Evolutionary conservation across 2,329 filamentous ascomycete genomes (phyloP).

Genomic region (Ophiostoma ips): DNA sequence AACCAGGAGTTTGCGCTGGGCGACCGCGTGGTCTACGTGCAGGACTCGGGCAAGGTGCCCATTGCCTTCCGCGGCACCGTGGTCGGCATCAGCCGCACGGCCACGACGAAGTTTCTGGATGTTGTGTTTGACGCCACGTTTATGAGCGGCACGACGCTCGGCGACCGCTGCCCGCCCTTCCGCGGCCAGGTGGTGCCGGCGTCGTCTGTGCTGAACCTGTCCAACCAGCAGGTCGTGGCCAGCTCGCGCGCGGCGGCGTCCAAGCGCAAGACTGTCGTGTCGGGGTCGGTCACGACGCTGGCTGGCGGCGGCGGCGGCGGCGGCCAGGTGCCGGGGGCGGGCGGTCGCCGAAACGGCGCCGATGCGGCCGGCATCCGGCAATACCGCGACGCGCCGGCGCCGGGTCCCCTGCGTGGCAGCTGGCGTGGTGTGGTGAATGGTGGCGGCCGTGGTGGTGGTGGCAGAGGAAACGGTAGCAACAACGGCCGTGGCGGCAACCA

Average conservation of each 20-base stretch:
- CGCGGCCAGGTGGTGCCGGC: slow-evolving; percentile 81
- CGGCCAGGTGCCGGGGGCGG: slow-evolving; percentile 13
- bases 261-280: slow-evolving; percentile 39
- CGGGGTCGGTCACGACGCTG: slow-evolving; percentile 33
- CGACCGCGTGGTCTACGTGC: slow-evolving; percentile 84
- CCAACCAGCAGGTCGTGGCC: slow-evolving; percentile 65
- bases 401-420: slow-evolving; percentile 38
- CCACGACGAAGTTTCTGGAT: slow-evolving; percentile 70
- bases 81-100: slow-evolving; percentile 82
- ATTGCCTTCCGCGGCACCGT: slow-evolving; percentile 86
- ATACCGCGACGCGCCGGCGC: slow-evolving; percentile 41
- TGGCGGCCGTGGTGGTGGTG: slow-evolving; percentile 23
- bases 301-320: no score
- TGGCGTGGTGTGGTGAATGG: slow-evolving; percentile 45
- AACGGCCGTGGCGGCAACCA: slow-evolving; percentile 19
- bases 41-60: slow-evolving; percentile 85
- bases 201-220: slow-evolving; percentile 79
- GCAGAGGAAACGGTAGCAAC: slow-evolving; percentile 24
- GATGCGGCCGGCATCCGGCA: slow-evolving; percentile 37
- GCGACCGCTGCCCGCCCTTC: slow-evolving; percentile 83
- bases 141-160: slow-evolving; percentile 90
- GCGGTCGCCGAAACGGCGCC: slow-evolving; percentile 30
- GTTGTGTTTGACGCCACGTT: slow-evolving; percentile 89
- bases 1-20: slow-evolving; percentile 74
- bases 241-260: slow-evolving; percentile 44